Conservation (phyloP, 352 stramenopile species). For the Pythium periplocum region DNA sequence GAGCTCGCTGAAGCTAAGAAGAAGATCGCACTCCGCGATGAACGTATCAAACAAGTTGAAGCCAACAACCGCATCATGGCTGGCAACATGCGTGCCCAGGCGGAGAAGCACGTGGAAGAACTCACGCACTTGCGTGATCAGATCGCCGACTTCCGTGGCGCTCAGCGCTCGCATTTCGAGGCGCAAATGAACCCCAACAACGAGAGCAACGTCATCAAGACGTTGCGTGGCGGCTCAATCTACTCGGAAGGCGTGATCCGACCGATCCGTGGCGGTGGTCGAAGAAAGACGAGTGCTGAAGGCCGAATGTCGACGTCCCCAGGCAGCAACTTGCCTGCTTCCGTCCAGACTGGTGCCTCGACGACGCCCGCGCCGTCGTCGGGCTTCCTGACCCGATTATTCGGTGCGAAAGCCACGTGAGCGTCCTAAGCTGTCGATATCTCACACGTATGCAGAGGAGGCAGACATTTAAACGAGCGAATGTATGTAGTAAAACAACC, state of each 20-base stretch:
- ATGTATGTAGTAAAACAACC: too few species aligned
- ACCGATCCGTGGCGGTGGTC: conserved; percentile 63
- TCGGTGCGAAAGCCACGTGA: conserved; percentile 18
- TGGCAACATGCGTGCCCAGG: conserved; percentile 84
- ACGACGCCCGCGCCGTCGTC: conserved; percentile 10
- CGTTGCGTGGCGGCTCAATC: conserved; percentile 56
- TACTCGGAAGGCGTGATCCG: conserved; percentile 67
- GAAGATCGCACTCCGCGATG: conserved; percentile 85
- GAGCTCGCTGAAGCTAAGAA: conserved; percentile 86
- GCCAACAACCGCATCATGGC: conserved; percentile 84
- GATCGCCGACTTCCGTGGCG: conserved; percentile 76
- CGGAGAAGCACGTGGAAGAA: conserved; percentile 86
- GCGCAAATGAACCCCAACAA: conserved; percentile 52
- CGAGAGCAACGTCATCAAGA: conserved; percentile 47
- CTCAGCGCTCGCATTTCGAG: conserved; percentile 75
- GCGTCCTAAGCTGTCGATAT: too few species aligned
- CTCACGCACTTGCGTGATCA: conserved; percentile 81
- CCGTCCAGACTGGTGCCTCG: background rate
- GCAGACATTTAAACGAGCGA: too few species aligned
- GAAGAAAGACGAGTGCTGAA: conserved; percentile 44
- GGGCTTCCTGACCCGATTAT: conserved; percentile 23
- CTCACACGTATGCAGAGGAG: too few species aligned
- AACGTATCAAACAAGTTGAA: conserved; percentile 89
- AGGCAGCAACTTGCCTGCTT: background rate
- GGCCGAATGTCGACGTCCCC: background rate